phyloP scores from a whole-genome alignment of 2,329 filamentous ascomycete species.

The Stachybotrys echinatus region DNA sequence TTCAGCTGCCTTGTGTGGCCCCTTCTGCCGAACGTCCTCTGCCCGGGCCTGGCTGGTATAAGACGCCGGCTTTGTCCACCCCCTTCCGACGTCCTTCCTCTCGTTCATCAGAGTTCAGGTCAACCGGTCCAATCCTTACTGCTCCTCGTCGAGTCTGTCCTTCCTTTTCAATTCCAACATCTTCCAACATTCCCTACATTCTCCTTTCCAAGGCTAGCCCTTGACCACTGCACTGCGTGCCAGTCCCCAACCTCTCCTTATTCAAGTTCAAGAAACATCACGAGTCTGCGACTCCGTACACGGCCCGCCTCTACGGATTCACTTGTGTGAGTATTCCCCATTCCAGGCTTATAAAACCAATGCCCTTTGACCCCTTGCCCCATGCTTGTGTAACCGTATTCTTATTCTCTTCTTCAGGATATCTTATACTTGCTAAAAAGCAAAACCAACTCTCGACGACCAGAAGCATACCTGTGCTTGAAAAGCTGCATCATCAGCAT shows the following conservation, averaged over 20 bases:
- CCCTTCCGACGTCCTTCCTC: neutral
- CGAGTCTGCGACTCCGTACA: neutral
- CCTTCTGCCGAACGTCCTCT: too few relatives aligned
- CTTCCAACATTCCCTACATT: neutral
- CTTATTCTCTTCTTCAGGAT: neutral
- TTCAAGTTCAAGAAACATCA: neutral
- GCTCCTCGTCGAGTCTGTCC: neutral
- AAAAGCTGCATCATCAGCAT: conserved; percentile 16
- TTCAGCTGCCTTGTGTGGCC: too few relatives aligned
- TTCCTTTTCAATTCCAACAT: neutral
- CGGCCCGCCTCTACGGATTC: neutral
- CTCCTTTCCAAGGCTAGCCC: conserved; percentile 19
- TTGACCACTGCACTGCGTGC: conserved; percentile 11
- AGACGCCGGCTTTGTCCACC: neutral
- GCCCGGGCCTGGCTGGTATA: too few relatives aligned
- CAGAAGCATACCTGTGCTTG: conserved; percentile 11
- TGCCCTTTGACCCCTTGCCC: too few relatives aligned
- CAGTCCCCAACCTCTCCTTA: neutral
- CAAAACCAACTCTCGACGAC: conserved; percentile 14
- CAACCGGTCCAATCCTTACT: conserved; percentile 18
- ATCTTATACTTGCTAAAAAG: neutral
- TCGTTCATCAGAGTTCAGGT: neutral
- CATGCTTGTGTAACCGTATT: too few relatives aligned
- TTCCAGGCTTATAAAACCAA: too few relatives aligned
- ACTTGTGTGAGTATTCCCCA: neutral